Evolutionary conservation across 2,329 filamentous ascomycete genomes (phyloP).

Genomic region (Stagonosporopsis rhizophila): DNA sequence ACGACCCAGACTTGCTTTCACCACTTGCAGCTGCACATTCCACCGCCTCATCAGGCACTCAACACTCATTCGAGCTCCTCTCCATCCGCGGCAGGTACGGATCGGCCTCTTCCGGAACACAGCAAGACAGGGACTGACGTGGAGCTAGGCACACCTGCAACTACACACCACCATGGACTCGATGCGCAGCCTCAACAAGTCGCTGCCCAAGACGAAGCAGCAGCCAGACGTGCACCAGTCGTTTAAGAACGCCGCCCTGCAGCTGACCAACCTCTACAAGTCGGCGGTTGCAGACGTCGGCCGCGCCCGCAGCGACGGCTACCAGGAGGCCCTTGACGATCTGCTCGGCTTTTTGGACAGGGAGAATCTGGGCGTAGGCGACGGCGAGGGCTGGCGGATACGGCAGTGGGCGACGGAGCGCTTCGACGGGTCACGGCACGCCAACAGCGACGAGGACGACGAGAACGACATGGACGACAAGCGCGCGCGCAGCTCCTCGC

Average conservation of each 20-base stretch:
- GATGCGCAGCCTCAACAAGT: slow-evolving; percentile 52
- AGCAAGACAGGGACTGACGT: slow-evolving; percentile 11
- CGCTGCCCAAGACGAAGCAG: slow-evolving; percentile 45
- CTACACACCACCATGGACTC: slow-evolving; percentile 45
- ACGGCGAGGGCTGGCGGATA: slow-evolving; percentile 77
- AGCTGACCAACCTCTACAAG: slow-evolving; percentile 96
- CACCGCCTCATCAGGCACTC: slow-evolving; percentile 13
- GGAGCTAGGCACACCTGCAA: slow-evolving; percentile 11
- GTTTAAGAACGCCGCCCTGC: slow-evolving; percentile 91
- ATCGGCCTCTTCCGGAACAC: not conserved
- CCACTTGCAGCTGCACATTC: not conserved
- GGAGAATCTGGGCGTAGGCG: slow-evolving; percentile 76
- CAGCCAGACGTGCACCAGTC: slow-evolving; percentile 73
- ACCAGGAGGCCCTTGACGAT: slow-evolving; percentile 93
- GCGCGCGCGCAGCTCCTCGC: slow-evolving; percentile 65
- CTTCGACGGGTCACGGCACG: slow-evolving; percentile 65
- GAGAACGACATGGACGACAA: slow-evolving; percentile 70
- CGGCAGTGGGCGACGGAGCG: slow-evolving; percentile 74
- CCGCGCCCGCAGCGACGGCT: slow-evolving; percentile 79
- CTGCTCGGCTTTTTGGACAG: slow-evolving; percentile 84
- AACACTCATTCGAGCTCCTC: slow-evolving; percentile 5
- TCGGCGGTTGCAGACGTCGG: slow-evolving; percentile 80
- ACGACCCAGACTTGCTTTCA: not conserved
- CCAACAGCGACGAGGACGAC: slow-evolving; percentile 67
- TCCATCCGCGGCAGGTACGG: slow-evolving; percentile 13